Conservation (phyloP, 495 filamentous ascomycete genomes). For the Choiromyces venosus region DNA sequence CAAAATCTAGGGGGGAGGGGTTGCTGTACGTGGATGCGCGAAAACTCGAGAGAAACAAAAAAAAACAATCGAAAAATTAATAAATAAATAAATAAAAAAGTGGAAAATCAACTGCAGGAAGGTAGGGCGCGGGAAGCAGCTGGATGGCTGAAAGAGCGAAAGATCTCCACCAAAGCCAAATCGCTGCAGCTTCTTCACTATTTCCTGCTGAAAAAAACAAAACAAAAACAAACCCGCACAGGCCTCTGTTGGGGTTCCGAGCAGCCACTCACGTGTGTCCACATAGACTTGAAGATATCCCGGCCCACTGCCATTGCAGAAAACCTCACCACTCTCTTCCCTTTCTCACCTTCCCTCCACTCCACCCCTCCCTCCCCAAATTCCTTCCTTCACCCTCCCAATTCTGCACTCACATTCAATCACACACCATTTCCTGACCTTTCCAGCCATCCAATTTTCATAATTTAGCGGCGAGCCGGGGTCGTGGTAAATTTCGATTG, state of each 20-base stretch:
- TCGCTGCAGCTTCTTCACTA: slow-evolving; percentile 16
- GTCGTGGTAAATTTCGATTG: slow-evolving; percentile 33
- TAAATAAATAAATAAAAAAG: background rate
- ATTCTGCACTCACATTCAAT: slow-evolving; percentile 8
- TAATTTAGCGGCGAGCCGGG: slow-evolving; percentile 21
- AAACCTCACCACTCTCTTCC: background rate
- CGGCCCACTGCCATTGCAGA: slow-evolving; percentile 7
- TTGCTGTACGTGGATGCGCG: background rate
- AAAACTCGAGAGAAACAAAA: background rate
- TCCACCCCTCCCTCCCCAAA: background rate
- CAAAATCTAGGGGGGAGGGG: background rate
- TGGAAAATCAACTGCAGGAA: slow-evolving; percentile 1
- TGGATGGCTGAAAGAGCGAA: slow-evolving; percentile 22
- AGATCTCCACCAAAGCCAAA: slow-evolving; percentile 14
- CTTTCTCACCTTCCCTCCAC: background rate
- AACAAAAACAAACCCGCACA: slow-evolving; percentile 22
- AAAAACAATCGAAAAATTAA: background rate
- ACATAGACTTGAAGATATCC: slow-evolving; percentile 25
- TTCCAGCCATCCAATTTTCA: slow-evolving; percentile 14
- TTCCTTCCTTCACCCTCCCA: background rate
- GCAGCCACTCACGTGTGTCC: slow-evolving; percentile 32
- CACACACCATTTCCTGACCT: slow-evolving; percentile 2
- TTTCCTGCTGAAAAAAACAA: slow-evolving; percentile 3
- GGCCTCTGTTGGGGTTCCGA: slow-evolving; percentile 11
- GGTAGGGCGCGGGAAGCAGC: slow-evolving; percentile 1